phyloP scores from a whole-genome alignment of 2,329 filamentous ascomycete species.

The Cercospora sesami region DNA sequence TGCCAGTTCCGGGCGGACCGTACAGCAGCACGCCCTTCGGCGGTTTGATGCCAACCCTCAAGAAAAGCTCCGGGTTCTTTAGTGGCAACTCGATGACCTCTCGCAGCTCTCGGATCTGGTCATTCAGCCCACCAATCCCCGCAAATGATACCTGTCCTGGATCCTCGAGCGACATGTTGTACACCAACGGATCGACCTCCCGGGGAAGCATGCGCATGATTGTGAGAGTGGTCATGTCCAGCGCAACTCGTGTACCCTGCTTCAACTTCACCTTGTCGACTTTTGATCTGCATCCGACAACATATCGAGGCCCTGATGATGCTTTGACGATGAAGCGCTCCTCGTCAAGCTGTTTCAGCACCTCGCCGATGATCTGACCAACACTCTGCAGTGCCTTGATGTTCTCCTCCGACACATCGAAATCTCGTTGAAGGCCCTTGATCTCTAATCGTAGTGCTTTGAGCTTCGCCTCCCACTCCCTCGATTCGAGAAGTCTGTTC shows the following conservation, averaged over 20 bases:
- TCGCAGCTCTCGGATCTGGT: conserved; percentile 94
- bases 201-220: conserved; percentile 99
- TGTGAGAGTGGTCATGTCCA: conserved; percentile 98
- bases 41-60: conserved; percentile 96
- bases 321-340: conserved; percentile 99
- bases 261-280: conserved; percentile 97
- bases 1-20: conserved; percentile 93
- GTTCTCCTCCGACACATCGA: conserved; percentile 96
- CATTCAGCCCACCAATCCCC: conserved; percentile 95
- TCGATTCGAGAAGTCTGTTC: conserved; percentile 72
- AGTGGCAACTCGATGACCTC: conserved; percentile 97
- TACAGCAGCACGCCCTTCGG: conserved; percentile 97
- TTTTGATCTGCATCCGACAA: conserved; percentile 96
- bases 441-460: conserved; percentile 93
- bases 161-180: conserved; percentile 99
- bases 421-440: conserved; percentile 91
- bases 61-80: conserved; percentile 97
- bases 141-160: conserved; percentile 97
- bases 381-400: conserved; percentile 99
- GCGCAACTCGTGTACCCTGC: conserved; percentile 93
- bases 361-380: conserved; percentile 98
- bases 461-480: conserved; percentile 98
- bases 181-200: conserved; percentile 96
- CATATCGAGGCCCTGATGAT: conserved; percentile 94
- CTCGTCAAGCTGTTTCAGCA: conserved; percentile 97